A percentile compares a stretch with the other conserved stretches of the same genome.
Conservation (phyloP, 176 grass and related monocot genomes). For the Musa acuminata region DNA sequence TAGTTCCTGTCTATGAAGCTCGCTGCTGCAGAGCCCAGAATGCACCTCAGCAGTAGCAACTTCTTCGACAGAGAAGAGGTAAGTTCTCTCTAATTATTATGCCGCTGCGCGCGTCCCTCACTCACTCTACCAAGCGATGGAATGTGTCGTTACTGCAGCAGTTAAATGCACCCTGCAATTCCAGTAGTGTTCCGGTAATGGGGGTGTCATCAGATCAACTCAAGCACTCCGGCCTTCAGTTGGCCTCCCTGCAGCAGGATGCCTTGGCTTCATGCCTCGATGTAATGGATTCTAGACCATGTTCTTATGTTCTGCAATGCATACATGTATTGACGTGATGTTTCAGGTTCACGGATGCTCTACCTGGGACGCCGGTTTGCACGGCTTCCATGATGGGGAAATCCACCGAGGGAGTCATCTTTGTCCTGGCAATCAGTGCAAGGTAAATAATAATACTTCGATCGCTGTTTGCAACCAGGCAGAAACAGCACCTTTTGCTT, state of each 20-base stretch:
- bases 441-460: conserved; percentile 22
- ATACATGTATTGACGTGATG: background rate
- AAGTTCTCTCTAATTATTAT: background rate
- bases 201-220: conserved; percentile 29
- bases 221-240: conserved; percentile 53
- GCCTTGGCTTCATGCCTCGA: conserved; percentile 28
- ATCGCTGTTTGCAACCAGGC: background rate
- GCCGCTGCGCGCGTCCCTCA: background rate
- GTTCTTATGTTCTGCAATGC: background rate
- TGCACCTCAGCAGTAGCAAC: conserved; percentile 27
- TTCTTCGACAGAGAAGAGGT: conserved; percentile 40
- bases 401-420: background rate
- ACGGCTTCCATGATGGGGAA: conserved; percentile 26
- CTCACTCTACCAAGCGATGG: too few species aligned
- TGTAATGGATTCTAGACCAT: conserved; percentile 33
- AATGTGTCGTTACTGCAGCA: background rate
- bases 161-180: conserved; percentile 36
- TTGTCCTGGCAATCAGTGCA: conserved; percentile 43
- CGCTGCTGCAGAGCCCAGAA: conserved; percentile 58
- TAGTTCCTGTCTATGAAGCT: conserved; percentile 97
- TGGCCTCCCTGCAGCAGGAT: conserved; percentile 5
- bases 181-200: conserved; percentile 21
- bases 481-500: too few species aligned
- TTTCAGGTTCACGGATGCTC: conserved; percentile 46
- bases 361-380: conserved; percentile 41